phyloP scores from a whole-genome alignment of 352 stramenopile species.

The Phytophthora syringae region DNA sequence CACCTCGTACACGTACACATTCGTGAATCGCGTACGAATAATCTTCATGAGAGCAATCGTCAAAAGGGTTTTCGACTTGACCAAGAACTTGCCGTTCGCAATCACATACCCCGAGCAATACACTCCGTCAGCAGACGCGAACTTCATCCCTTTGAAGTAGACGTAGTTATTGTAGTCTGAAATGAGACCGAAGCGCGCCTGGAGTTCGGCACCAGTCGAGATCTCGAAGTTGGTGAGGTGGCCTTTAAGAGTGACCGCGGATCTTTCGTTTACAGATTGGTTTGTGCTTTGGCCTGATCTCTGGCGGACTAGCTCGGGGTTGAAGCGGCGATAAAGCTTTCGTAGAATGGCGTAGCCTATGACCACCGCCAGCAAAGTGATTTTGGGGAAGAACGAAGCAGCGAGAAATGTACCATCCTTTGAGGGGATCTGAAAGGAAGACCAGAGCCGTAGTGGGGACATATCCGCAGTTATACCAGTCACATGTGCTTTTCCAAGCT shows the following conservation, averaged over 20 bases:
- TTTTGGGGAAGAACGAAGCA: conserved; percentile 16
- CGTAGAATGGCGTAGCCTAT: conserved; percentile 8
- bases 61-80: conserved; percentile 33
- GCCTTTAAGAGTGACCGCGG: conserved; percentile 5
- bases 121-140: conserved; percentile 39
- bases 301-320: conserved; percentile 14
- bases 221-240: conserved; percentile 39
- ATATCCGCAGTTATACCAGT: background rate
- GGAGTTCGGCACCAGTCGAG: conserved; percentile 29
- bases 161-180: conserved; percentile 43
- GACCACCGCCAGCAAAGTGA: conserved; percentile 13
- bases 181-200: conserved; percentile 38
- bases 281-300: conserved; percentile 1
- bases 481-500: background rate
- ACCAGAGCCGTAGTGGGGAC: conserved; percentile 16
- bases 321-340: conserved; percentile 18
- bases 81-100: conserved; percentile 39
- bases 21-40: conserved; percentile 21
- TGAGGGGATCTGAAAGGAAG: conserved; percentile 20
- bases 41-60: conserved; percentile 42
- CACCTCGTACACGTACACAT: conserved; percentile 43
- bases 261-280: conserved; percentile 12
- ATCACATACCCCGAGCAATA: conserved; percentile 44
- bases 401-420: conserved; percentile 13
- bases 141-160: conserved; percentile 41